A percentile compares a stretch with the other conserved stretches of the same genome.
phyloP scores from a whole-genome alignment of 148 eudicot genomes.

The Rhododendron kiyosumense region DNA sequence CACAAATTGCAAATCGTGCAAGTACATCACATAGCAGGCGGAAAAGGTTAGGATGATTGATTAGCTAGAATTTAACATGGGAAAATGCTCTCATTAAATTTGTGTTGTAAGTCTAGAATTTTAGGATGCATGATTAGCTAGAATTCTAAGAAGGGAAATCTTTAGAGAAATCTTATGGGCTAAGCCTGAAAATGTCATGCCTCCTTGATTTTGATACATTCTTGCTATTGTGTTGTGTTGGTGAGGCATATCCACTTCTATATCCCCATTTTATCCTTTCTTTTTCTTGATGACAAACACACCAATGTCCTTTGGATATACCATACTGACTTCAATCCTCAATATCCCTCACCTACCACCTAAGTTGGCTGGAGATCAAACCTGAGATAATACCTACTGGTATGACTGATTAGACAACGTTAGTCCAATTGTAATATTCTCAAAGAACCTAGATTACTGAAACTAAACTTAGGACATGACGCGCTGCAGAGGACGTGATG shows the following conservation, averaged over 20 bases:
- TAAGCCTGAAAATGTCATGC: neutral
- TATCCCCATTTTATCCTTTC: neutral
- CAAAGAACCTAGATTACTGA: neutral
- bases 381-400: neutral
- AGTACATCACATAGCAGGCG: neutral
- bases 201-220: neutral
- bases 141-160: neutral
- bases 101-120: too few relatives aligned
- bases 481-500: neutral
- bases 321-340: neutral
- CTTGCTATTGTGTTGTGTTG: neutral
- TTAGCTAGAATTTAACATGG: neutral
- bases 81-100: neutral
- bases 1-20: conserved; percentile 9
- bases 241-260: neutral
- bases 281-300: neutral
- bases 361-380: neutral
- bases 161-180: neutral
- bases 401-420: neutral
- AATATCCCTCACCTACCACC: neutral
- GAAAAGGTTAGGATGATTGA: neutral
- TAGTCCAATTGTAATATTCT: neutral
- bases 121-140: too few relatives aligned
- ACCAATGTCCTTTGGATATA: neutral
- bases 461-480: neutral